Base-by-base conservation (phyloP, 2,329 filamentous ascomycete species). In the Fusarium penzigii region DNA sequence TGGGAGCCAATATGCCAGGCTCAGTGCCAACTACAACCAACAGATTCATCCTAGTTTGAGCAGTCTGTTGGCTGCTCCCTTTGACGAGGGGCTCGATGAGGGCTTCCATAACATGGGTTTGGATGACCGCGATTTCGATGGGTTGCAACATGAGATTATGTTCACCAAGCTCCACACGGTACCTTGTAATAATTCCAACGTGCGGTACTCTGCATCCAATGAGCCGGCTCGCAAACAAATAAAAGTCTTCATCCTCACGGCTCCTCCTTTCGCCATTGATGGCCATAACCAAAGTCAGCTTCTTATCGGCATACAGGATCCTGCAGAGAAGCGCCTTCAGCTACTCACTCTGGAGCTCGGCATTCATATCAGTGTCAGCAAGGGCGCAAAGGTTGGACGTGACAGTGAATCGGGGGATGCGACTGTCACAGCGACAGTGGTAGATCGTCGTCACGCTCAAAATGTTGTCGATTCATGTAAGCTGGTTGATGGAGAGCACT, bases 381-480 rank as follows among this genome's bases (percentile, higher is more conserved):
- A 62, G 9, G 54, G 54, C 11, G 48, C 55, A 13, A 65, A 62
- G 20, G 45, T 45, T 20, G 59, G 57, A 5, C 56, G 54, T 29
- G 65, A 69, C 42, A n/a, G n/a, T n/a, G 56, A 55, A 13, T 39
- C 40, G 14, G 57, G 60, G 11, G 54, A 57, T 7, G 52, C 63
- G 14, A 58, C 50, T 29, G 63, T 71, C n/a, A 58, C 64, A 17
- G 52, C 72, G n/a, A 58, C 65, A 8, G 65, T 71, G 34, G 75
- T 79, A 2, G 77, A 83, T 45, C 72, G 80, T 32, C 77, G 81
- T 47, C 81, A 85, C 62, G 84, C 84, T 9, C 79, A 87, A 50
- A 85, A 84, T 56, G 84, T 92, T 14, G 79, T 86, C 25, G 89
- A 92, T 70, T 88, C 87, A 7, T 90, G 87, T 69, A 88, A 85